Percentiles rank a stretch among this genome's conserved stretches.
These are phyloP conservation scores for Rhynchospora tenuis DNA, from an alignment of 176 grass and related monocot species.

Conservation along the genomic window DNA sequence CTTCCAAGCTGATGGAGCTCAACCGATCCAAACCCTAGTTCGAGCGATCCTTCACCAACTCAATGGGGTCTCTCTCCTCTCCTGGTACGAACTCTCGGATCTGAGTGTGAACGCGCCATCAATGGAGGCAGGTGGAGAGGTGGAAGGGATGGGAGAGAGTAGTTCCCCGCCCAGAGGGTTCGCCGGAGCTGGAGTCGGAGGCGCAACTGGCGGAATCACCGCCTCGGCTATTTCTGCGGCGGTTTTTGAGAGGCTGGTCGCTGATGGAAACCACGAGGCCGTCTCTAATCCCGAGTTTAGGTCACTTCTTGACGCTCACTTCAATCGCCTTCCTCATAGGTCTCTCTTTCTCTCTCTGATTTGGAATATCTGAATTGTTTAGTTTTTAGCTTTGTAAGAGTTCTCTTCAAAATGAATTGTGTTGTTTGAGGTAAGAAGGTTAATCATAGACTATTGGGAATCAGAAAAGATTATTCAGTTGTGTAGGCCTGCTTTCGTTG, in stretches of 20 bases:
- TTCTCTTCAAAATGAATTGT: not conserved
- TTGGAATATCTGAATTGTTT: not conserved
- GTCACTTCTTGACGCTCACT: constrained; percentile 65
- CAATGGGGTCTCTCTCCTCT: not conserved
- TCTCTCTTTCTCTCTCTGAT: constrained; percentile 12
- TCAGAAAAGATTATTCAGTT: not conserved
- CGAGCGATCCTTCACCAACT: constrained; percentile 15
- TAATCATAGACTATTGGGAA: not conserved
- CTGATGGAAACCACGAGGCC: constrained; percentile 62
- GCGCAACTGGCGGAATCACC: constrained; percentile 29
- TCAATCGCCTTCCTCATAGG: constrained; percentile 64
- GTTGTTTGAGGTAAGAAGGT: not conserved
- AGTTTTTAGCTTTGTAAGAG: not conserved
- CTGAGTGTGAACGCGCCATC: not conserved
- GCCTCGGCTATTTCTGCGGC: constrained; percentile 20
- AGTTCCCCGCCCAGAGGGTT: constrained; percentile 55
- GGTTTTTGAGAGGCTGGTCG: constrained; percentile 62
- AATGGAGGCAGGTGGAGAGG: constrained; percentile 33
- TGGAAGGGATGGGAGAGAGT: constrained; percentile 95
- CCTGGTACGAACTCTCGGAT: not conserved
- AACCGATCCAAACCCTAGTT: constrained; percentile 24
- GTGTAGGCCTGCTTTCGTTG: not conserved
- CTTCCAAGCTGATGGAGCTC: not conserved
- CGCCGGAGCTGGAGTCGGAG: constrained; percentile 17
- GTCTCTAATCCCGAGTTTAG: constrained; percentile 48